phyloP scores from a whole-genome alignment of 2,329 filamentous ascomycete species.

The Alternaria sp. region DNA sequence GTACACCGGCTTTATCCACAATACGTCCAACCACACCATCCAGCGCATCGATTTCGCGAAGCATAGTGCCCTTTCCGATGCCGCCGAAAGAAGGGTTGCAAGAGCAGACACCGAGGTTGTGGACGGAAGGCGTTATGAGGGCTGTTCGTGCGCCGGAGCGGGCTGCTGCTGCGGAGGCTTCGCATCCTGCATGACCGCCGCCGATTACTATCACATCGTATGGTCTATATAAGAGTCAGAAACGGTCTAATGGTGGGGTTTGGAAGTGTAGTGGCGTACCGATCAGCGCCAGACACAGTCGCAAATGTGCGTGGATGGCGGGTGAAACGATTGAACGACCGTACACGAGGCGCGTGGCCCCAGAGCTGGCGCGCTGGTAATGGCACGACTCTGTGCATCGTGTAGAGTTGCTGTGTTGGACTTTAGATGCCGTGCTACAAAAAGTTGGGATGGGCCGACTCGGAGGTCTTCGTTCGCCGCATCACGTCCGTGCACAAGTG shows the following conservation, averaged over 20 bases:
- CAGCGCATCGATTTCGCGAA: conserved; percentile 93
- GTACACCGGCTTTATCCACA: conserved; percentile 93
- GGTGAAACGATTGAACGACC: conserved; percentile 50
- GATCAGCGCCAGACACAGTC: conserved; percentile 53
- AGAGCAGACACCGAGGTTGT: conserved; percentile 93
- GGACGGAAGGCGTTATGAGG: conserved; percentile 84
- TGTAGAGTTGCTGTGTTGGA: conserved; percentile 15
- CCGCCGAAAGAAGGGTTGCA: conserved; percentile 98
- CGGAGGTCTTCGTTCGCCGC: conserved; percentile 31
- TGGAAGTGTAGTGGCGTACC: conserved; percentile 21
- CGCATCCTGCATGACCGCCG: conserved; percentile 93
- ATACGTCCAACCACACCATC: conserved; percentile 89
- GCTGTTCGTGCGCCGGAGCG: conserved; percentile 88
- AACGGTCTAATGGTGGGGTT: neutral
- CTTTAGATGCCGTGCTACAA: conserved; percentile 10
- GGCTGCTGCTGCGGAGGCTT: conserved; percentile 91
- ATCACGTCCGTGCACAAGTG: conserved; percentile 16
- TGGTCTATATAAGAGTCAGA: conserved; percentile 59
- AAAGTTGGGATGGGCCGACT: conserved; percentile 18
- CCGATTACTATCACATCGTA: conserved; percentile 97
- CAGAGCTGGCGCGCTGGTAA: conserved; percentile 54
- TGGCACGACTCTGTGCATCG: conserved; percentile 39
- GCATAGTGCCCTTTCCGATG: conserved; percentile 97
- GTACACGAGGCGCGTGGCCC: conserved; percentile 59
- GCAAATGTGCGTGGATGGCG: conserved; percentile 54